Conservation (phyloP, 768 basidiomycete species). For the Suillus alpinus region DNA sequence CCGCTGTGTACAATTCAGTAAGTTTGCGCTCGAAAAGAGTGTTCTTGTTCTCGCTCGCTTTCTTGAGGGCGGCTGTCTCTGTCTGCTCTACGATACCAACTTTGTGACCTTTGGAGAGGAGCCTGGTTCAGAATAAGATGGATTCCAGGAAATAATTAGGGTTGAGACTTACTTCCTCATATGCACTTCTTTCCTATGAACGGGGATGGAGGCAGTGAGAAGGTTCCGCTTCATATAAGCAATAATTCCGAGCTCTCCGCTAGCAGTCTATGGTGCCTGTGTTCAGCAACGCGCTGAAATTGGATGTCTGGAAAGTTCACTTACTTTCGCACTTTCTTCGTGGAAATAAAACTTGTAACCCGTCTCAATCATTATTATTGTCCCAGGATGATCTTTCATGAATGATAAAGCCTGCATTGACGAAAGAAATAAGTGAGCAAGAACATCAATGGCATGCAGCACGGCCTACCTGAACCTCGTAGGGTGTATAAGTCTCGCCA, state of each 20-base stretch:
- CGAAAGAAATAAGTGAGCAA: not conserved
- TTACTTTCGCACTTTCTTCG: slow-evolving; percentile 77
- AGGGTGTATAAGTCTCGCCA: slow-evolving; percentile 69
- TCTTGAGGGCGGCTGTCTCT: slow-evolving; percentile 89
- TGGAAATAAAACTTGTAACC: slow-evolving; percentile 87
- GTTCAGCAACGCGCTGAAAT: slow-evolving; percentile 7
- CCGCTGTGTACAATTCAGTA: slow-evolving; percentile 78
- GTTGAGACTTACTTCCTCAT: slow-evolving; percentile 61
- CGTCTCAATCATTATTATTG: slow-evolving; percentile 74
- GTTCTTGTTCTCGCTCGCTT: slow-evolving; percentile 71
- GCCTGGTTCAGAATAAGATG: slow-evolving; percentile 32
- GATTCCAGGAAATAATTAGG: not conserved
- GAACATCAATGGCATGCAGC: not conserved
- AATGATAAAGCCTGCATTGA: slow-evolving; percentile 39
- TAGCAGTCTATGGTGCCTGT: slow-evolving; percentile 51
- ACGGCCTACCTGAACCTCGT: slow-evolving; percentile 62
- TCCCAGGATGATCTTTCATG: slow-evolving; percentile 62
- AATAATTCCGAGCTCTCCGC: slow-evolving; percentile 75
- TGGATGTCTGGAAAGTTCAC: slow-evolving; percentile 5
- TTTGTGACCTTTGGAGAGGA: slow-evolving; percentile 75
- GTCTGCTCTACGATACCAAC: slow-evolving; percentile 82
- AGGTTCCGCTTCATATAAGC: slow-evolving; percentile 73
- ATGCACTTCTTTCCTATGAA: slow-evolving; percentile 64
- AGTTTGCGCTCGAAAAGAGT: slow-evolving; percentile 72
- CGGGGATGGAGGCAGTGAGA: slow-evolving; percentile 70